Percentiles rank a stretch among this genome's conserved stretches.
These are phyloP conservation scores for Saussurea involucrata DNA, from an alignment of 129 eudicot genomes.

Conservation along the genomic window DNA sequence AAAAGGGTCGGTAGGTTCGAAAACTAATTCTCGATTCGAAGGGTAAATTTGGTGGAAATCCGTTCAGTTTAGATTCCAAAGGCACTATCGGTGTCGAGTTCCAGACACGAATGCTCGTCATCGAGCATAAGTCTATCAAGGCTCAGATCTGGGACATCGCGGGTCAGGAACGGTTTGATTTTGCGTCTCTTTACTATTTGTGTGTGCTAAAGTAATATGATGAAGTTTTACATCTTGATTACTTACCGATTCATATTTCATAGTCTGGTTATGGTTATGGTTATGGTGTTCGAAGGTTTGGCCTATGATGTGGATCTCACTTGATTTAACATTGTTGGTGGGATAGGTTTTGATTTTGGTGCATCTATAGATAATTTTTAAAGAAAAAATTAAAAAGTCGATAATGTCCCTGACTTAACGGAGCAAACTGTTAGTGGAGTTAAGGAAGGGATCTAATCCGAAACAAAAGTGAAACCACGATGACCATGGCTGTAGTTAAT, in stretches of 20 bases:
- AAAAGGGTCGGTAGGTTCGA: conserved; percentile 54
- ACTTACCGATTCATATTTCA: background rate
- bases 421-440: too few relatives aligned
- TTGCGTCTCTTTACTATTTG: background rate
- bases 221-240: background rate
- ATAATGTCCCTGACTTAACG: too few relatives aligned
- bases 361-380: background rate
- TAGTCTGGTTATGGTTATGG: background rate
- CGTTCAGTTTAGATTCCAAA: conserved; percentile 84
- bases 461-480: too few relatives aligned
- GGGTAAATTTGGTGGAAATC: conserved; percentile 58
- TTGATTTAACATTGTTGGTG: conserved; percentile 18
- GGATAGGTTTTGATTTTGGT: background rate
- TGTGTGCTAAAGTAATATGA: background rate
- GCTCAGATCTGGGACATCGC: conserved; percentile 99
- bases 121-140: conserved; percentile 74
- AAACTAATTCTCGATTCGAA: conserved; percentile 36
- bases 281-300: background rate
- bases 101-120: conserved; percentile 73
- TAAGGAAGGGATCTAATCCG: too few relatives aligned
- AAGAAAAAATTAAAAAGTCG: too few relatives aligned
- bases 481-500: too few relatives aligned
- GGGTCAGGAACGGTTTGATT: conserved; percentile 74
- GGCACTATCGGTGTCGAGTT: conserved; percentile 96
- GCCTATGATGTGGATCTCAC: conserved; percentile 6